phyloP scores from a whole-genome alignment of 306 rosid genomes.

The Prunus mongolica region DNA sequence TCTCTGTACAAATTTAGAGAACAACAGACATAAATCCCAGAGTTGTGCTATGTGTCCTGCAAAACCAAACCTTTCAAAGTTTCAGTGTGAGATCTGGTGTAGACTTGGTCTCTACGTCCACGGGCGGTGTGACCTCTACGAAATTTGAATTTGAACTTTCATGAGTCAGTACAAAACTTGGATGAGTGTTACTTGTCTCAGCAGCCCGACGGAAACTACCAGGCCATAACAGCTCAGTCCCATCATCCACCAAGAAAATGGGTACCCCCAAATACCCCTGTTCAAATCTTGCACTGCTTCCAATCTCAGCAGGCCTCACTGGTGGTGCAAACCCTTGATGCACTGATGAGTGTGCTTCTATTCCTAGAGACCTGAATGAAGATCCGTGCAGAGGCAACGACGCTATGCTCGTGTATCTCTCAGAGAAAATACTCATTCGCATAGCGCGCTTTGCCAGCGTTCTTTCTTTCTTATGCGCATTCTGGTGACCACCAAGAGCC shows the following conservation, averaged over 20 bases:
- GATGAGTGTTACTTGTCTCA: conserved; percentile 36
- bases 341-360: conserved; percentile 78
- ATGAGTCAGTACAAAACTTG: conserved; percentile 36
- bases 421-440: conserved; percentile 76
- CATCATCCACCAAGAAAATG: conserved; percentile 68
- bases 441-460: conserved; percentile 77
- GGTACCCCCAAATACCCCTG: conserved; percentile 57
- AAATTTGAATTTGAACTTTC: conserved; percentile 52
- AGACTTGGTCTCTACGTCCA: conserved; percentile 39
- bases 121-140: conserved; percentile 42
- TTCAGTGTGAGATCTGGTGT: conserved; percentile 81
- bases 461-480: conserved; percentile 87
- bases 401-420: conserved; percentile 60
- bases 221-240: conserved; percentile 70
- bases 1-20: conserved; percentile 48
- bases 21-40: conserved; percentile 26
- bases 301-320: conserved; percentile 46
- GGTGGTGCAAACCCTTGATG: conserved; percentile 54
- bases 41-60: conserved; percentile 24
- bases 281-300: conserved; percentile 49
- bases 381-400: conserved; percentile 81
- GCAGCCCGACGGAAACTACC: conserved; percentile 71
- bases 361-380: conserved; percentile 64
- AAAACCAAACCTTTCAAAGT: conserved; percentile 47
- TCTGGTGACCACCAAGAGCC: conserved; percentile 97